Base-by-base conservation (phyloP, 2,329 filamentous ascomycete genomes). In the Coniochaeta ligniaria region DNA sequence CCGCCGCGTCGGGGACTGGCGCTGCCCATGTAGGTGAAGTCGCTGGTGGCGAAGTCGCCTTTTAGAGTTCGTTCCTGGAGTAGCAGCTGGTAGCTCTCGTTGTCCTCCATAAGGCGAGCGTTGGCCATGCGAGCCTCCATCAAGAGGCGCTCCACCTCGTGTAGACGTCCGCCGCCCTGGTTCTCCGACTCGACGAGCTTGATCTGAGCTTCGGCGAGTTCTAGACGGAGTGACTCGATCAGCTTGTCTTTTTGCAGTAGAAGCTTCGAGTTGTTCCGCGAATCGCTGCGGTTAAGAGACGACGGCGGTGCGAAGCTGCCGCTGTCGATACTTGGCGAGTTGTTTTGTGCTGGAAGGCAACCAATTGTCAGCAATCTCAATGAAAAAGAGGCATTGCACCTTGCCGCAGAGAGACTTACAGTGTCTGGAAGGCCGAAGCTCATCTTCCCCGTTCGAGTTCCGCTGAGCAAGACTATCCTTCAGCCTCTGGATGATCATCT, bases 121-220 rank as follows among this genome's bases (percentile, higher is more conserved):
- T 98, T 99, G 66, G 92, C 90, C 89, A 98, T 95, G 69, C 93
- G 91, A 43, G 92, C 89, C 71, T 98, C 94, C 76, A 97, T 87
- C 59, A 98, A 83, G 65, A 91, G 85, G 68, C 90, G 89, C 76
- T 98, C 93, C n/a, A 98, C 84, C 74, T 96, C 92, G 66, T 91
- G 90, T 70, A 96, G 79, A 31, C 90, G 87, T 54, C 92, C 92
- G 59, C 93, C 94, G 59, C 92, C 94, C 74, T 90, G 87, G 73
- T 97, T 96, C 75, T 98, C 93, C 60, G 95, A 87, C 74, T 98
- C 94, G 31, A 96, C 89, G 28, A 97, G 81, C 75, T 96, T 97
- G 76, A 97, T 96, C 74, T 98, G 93, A 24, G 91, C 89, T 74
- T 98, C 95, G 50, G 95, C 94, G 57, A 99, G 83, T 73, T 99